Evolutionary conservation across 768 basidiomycete genomes (phyloP), one percentile per base, ranked within the genome.

Genomic region (Tulasnella sp.): DNA sequence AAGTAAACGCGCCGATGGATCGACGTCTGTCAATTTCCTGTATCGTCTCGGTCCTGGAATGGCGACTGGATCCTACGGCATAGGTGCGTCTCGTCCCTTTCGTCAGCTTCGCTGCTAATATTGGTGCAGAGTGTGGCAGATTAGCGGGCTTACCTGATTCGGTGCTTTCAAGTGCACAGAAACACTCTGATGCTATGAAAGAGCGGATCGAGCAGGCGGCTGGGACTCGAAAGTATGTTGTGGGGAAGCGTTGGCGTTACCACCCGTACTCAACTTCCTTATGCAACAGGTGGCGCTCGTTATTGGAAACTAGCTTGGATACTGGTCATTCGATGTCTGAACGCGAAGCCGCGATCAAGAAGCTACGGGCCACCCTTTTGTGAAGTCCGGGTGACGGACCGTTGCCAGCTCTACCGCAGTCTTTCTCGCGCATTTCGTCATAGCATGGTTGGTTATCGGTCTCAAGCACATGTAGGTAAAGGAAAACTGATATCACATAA

Each of bases 61-160:
- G 34, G 84, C 89, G 3, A 72, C 75, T 61, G 79, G 80, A 69
- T 91, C 88, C 0, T 97, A 92, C 66, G 92, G 92, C 9, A 82
- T 96, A 7, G 55, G 55, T 57, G 32, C 40, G 55, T 3, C 5
- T 45, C 39, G 1, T 6, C 29, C 14, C 27, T 2, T 19, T 21
- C 14, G 7, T 25, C 11, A 46, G 6, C 15, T 4, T 19, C n/a
- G 3, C 14, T 43, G 6, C 0, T 23, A 46, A 57, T 15, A 53
- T 15, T 12, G 12, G 15, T 7, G 4, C 34, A 57, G 92, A 94
- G 72, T 94, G 91, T 67, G 91, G 83, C 6, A 78, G 89, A 41
- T 76, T 97, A 23, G 94, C 94, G 0, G 84, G 84, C 7, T 67
- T 98, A 32, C 85, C 89, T 0, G 82, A 84, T 62, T 60, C 68